Evolutionary conservation across 1,284 basidiomycete species (phyloP), one percentile per base, ranked within the genome.

Genomic region (Phlebopus sp.): DNA sequence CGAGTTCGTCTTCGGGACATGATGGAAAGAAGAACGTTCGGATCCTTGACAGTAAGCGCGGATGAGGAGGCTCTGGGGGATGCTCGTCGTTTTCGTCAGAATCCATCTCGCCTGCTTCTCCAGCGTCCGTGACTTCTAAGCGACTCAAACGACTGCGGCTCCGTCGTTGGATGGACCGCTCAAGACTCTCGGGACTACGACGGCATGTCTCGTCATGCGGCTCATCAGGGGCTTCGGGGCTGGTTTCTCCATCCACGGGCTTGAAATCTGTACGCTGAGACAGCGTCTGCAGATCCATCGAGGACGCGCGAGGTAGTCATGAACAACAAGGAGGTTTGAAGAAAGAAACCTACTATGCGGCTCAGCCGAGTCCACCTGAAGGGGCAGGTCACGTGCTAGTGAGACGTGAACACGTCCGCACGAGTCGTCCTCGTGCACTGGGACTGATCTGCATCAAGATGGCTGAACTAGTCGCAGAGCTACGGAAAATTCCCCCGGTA

Each of bases 401-500:
- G 32, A 35, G 27, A 29, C 7, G 27, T 8, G 7, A 29, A 29
- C 25, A 25, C 25, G 25, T 25, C 25, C 4, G 8, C 25, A 5
- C 8, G 25, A 25, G 25, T 25, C 25, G 6, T 23, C 21, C 21
- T 23, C 21, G 21, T 6, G 21, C 21, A 23, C 21, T 23, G 21
- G 21, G 4, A 23, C 21, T 23, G 21, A 29, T 15, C 29, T 31
- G 25, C 29, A 48, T 37, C 44, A 50, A 44, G 13, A 64, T 64
- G 62, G 53, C 60, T 38, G 67, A 70, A 18, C 60, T 82, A 25
- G 18, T 73, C 1, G 69, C 76, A 30, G 88, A 91, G 70, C 67
- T 92, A 44, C 76, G 73, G 55, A 91, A 92, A 70, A 90, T 95
- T 2, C 92, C 92, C 0, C 86, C 90, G 38, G 86, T 95, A 17